Base-by-base conservation (phyloP, 192 early-diverging fungal species). In the Linderina pennispora region DNA sequence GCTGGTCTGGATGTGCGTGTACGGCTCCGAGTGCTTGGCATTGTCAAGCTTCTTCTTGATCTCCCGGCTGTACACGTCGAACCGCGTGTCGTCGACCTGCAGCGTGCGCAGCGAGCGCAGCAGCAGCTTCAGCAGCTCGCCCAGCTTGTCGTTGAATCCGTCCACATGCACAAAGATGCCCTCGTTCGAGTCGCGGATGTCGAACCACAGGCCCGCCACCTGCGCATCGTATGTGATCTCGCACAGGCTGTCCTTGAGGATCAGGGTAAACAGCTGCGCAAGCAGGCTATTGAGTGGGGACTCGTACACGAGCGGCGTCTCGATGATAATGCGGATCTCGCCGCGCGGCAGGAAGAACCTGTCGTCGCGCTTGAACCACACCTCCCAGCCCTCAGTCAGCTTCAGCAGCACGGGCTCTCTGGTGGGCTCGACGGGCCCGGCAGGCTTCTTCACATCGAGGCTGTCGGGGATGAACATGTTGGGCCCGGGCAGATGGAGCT, bases 361-460 rank as follows among this genome's bases (percentile, higher is more conserved):
- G 59, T 95, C 90, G 67, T 98, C 95, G 48, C 88, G 88, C 62
- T 95, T 94, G 62, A 90, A 81, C 95, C 95, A 98, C 56, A 97
- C 55, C 26, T 92, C 81, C 18, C 53, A 18, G n/a, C 47, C 52
- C 17, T 53, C 53, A 8, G 50, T 43, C 23, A 37, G 40, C 20
- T 37, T 40, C 32, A 71, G 61, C 63, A 70, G 49, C 43, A 36
- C 39, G 11, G 57, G 65, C 19, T 37, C 58, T 16, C 52, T 35
- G 1, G 40, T 32, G 7, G 55, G 45, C 21, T 47, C 44, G 1
- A 20, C 39, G n/a, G 36, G 50, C 19, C 18, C 35, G 19, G 57
- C 35, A 20, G 47, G 36, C 19, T 77, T 74, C 46, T 80, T 61
- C 24, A 90, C 80, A 40, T 77, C 66, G 55, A 98, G 83, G 60